These are phyloP conservation scores for Alternaria ethzedia DNA, from an alignment of 2,329 filamentous ascomycete genomes.

Conservation along the genomic window DNA sequence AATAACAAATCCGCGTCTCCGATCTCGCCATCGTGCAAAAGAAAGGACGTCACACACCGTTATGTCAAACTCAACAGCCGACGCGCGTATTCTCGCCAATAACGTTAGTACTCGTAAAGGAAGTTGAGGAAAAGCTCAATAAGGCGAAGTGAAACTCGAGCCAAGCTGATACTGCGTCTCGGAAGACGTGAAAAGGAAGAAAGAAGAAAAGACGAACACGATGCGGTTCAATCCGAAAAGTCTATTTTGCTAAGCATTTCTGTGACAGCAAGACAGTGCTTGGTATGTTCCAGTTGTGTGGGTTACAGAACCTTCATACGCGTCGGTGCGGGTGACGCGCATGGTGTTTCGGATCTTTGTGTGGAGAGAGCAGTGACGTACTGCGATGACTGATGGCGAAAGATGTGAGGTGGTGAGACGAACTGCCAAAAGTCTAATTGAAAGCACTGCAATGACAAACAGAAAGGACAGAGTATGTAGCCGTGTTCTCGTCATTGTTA, in stretches of 20 bases:
- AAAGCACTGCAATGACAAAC: neutral
- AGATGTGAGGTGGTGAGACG: neutral
- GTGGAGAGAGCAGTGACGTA: neutral
- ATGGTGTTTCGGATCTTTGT: neutral
- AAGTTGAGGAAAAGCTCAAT: neutral
- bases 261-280: conserved; percentile 1
- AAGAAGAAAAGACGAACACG: neutral
- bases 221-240: neutral
- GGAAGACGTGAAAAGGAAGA: neutral
- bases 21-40: neutral
- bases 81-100: neutral
- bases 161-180: neutral
- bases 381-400: neutral
- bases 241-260: neutral
- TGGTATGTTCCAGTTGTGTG: neutral
- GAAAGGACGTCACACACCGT: neutral
- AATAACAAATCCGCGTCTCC: neutral
- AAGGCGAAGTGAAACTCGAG: neutral
- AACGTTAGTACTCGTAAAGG: neutral
- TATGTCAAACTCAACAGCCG: neutral
- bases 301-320: neutral
- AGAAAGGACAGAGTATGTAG: neutral
- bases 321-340: neutral
- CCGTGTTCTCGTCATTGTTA: neutral
- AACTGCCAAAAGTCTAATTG: neutral